Base-by-base conservation (phyloP, 495 filamentous ascomycete genomes). In the Cenococcum geophilum region DNA sequence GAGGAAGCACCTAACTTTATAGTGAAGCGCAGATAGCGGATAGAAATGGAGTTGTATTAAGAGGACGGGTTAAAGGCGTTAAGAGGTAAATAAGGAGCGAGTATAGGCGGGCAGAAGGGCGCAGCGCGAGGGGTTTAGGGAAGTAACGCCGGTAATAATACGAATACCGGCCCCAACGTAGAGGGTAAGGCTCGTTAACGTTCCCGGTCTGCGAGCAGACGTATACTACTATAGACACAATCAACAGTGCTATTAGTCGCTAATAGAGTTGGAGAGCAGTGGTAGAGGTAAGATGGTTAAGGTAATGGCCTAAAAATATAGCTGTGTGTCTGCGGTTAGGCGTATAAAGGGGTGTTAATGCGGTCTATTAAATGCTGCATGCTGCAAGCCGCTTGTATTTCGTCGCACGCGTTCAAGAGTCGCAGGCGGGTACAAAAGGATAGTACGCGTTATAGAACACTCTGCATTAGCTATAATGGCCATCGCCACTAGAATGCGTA, bases 1-100 rank as follows among this genome's bases (percentile, higher is more conserved):
- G 45, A 49, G 20, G 18, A 49, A 49, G 45, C 18, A 49, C 20
- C 45, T 49, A 22, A 49, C 45, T 49, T 49, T 49, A 49, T n/a
- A 49, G 45, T 49, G 18, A 49, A 49, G 45, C 45, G 45, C 18
- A 49, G 45, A 49, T 49, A 49, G 45, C 45, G 12, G 18, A 49
- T 49, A 22, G 45, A 49, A 49, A 22, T 49, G 18, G 45, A 49
- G 45, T 49, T 49, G 18, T 49, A 22, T n/a, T n/a, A n/a, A n/a
- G n/a, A n/a, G n/a, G n/a, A n/a, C n/a, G n/a, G n/a, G n/a, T n/a
- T n/a, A n/a, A n/a, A n/a, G n/a, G n/a, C n/a, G n/a, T 49, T 22
- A 22, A 49, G 45, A 49, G 20, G 45, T 49, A 49, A 49, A 10
- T 22, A 22, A 49, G 45, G 18, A 49, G 45, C 18, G 18, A 49